Evolutionary conservation across 1,284 basidiomycete species (phyloP), one percentile per base, ranked within the genome.

Genomic region (Ceratobasidium sp.): DNA sequence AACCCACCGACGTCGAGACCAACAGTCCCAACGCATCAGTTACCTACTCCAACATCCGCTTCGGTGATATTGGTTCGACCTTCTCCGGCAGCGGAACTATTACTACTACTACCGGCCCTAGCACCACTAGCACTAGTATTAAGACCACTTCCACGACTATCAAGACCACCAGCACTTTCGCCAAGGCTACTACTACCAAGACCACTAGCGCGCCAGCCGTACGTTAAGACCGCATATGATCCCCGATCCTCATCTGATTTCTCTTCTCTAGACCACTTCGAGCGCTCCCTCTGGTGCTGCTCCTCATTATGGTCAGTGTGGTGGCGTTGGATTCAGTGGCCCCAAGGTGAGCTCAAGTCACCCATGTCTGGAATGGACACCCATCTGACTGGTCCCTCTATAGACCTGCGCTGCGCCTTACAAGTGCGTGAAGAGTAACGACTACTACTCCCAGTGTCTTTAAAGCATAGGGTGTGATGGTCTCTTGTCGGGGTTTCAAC

Each of bases 11-110:
- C 46, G 79, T 80, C 48, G 79, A 80, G 83, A 80, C 83, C 50
- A 56, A 77, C 23, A 54, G 46, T 56, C 44, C 77, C 67, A 80
- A 80, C 76, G 73, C 81, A 4, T 66, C 84, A 62, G 79, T 78
- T 28, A 78, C 67, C 44, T 89, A 90, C 81, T 90, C 89, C 46
- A 89, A 90, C 87, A 89, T 90, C 85, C 87, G 86, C 81, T 86
- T 87, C 81, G 89, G 89, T 68, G 84, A 86, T 80, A 86, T 90
- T 81, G 87, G 86, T 79, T 87, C 88, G 61, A 90, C 89, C 78
- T 89, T 79, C 78, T 81, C 68, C 70, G 81, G 84, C 44, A 81
- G 84, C 38, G 44, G 46, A 23, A 40, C 12, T 17, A 54, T 15
- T 20, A 28, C 66, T 38, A 50, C 62, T 46, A 17, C 70, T 33